Evolutionary conservation across 257 asterid species (phyloP).

Genomic region (Anisodus tanguticus): DNA sequence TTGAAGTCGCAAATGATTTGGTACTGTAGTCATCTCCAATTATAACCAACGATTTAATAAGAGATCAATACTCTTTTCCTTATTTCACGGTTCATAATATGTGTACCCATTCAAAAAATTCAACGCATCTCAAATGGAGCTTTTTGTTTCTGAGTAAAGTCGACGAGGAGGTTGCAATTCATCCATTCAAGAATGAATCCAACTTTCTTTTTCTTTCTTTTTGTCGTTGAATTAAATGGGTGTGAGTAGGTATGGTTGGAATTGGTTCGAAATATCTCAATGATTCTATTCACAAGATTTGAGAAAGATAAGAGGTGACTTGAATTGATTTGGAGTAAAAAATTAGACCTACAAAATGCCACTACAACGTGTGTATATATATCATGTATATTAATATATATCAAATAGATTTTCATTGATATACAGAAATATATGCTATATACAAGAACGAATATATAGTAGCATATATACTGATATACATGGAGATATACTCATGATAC

Average conservation of each 20-base stretch:
- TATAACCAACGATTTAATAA: background rate
- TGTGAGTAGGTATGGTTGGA: background rate
- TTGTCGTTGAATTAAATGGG: background rate
- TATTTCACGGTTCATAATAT: background rate
- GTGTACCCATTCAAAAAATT: background rate
- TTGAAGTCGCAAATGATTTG: background rate
- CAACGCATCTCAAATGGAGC: background rate
- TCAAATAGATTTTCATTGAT: no score
- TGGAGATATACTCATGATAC: background rate
- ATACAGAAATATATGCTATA: no score
- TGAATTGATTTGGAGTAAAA: background rate
- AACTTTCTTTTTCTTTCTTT: background rate
- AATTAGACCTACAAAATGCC: background rate
- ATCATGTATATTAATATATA: no score
- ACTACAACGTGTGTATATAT: no score
- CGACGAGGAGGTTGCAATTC: background rate
- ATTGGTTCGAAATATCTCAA: background rate
- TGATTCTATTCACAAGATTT: background rate
- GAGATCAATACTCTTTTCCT: background rate
- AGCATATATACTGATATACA: no score
- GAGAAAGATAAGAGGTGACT: background rate
- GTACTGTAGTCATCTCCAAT: background rate
- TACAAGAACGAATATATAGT: background rate
- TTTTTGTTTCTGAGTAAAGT: background rate
- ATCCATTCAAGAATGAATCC: background rate